These are phyloP conservation scores for Cladobotryum mycophilum DNA, from an alignment of 2,329 filamentous ascomycete species.

Conservation along the genomic window DNA sequence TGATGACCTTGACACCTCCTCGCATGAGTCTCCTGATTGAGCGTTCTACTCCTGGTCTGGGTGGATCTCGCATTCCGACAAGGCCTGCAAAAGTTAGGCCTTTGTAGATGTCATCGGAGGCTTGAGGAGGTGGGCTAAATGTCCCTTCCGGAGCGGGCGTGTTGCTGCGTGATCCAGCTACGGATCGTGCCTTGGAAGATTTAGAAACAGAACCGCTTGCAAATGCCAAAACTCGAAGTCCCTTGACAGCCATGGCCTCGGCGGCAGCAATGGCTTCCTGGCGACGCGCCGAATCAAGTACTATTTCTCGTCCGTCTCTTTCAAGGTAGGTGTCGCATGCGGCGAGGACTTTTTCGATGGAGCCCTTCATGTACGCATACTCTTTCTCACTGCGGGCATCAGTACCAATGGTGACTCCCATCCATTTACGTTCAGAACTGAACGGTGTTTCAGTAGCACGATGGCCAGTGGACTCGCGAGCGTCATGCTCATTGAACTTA, in stretches of 20 bases:
- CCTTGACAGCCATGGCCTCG: conserved; percentile 80
- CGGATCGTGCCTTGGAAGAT: conserved; percentile 36
- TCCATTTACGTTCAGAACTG: conserved; percentile 97
- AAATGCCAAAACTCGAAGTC: conserved; percentile 85
- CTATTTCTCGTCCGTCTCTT: conserved; percentile 76
- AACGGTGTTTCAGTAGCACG: conserved; percentile 86
- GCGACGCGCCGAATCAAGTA: conserved; percentile 69
- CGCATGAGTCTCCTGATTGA: conserved; percentile 87
- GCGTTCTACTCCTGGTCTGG: conserved; percentile 79
- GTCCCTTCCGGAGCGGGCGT: conserved; percentile 41
- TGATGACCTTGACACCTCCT: conserved; percentile 93
- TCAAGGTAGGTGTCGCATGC: conserved; percentile 89
- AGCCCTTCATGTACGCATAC: conserved; percentile 91
- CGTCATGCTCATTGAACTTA: conserved; percentile 83
- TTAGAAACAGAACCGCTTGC: conserved; percentile 69
- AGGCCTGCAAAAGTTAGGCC: conserved; percentile 85
- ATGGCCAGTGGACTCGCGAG: conserved; percentile 76
- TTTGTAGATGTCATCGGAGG: conserved; percentile 66
- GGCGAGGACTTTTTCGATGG: conserved; percentile 77
- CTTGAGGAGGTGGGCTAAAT: conserved; percentile 37
- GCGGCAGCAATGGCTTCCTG: conserved; percentile 73
- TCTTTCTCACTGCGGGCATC: conserved; percentile 59
- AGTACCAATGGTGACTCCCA: conserved; percentile 82
- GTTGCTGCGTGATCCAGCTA: conserved; percentile 40
- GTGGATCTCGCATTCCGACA: conserved; percentile 96